Percentiles rank a stretch among this genome's conserved stretches.
Conservation (phyloP, 2,329 filamentous ascomycete species). For the Thelonectria blattea region DNA sequence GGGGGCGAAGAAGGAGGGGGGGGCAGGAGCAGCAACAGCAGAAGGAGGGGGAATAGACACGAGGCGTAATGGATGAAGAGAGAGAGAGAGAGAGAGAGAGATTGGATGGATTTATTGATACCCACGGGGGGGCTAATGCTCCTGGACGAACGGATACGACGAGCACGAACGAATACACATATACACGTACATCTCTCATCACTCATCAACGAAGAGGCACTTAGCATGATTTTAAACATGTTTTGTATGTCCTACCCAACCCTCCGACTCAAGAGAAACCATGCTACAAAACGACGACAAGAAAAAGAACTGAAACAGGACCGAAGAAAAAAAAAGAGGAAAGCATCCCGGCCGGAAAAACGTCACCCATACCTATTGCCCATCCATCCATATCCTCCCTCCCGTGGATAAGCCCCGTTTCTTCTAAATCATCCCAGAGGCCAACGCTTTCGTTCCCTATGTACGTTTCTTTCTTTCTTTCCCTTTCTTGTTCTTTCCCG, state of each 20-base stretch:
- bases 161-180: background rate
- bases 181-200: background rate
- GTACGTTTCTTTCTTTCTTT: slow-evolving; percentile 22
- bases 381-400: slow-evolving; percentile 15
- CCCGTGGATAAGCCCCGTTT: slow-evolving; percentile 21
- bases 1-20: slow-evolving; percentile 28
- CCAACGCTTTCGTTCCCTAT: slow-evolving; percentile 33
- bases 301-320: slow-evolving; percentile 27
- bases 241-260: slow-evolving; percentile 36
- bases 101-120: slow-evolving; percentile 1
- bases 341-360: slow-evolving; percentile 29
- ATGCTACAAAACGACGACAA: slow-evolving; percentile 36
- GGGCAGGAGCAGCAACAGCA: slow-evolving; percentile 18
- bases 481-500: slow-evolving; percentile 20
- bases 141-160: background rate
- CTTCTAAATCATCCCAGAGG: slow-evolving; percentile 37
- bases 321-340: slow-evolving; percentile 22
- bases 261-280: slow-evolving; percentile 35
- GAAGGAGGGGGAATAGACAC: slow-evolving; percentile 22
- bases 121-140: background rate
- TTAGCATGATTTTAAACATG: slow-evolving; percentile 26
- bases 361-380: slow-evolving; percentile 23
- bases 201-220: background rate
- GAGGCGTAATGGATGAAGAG: slow-evolving; percentile 17
- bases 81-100: no score